Percentiles rank a stretch among this genome's conserved stretches.
Evolutionary conservation across 2,329 filamentous ascomycete genomes (phyloP).

Genomic region (Gliomastix tumulicola): DNA sequence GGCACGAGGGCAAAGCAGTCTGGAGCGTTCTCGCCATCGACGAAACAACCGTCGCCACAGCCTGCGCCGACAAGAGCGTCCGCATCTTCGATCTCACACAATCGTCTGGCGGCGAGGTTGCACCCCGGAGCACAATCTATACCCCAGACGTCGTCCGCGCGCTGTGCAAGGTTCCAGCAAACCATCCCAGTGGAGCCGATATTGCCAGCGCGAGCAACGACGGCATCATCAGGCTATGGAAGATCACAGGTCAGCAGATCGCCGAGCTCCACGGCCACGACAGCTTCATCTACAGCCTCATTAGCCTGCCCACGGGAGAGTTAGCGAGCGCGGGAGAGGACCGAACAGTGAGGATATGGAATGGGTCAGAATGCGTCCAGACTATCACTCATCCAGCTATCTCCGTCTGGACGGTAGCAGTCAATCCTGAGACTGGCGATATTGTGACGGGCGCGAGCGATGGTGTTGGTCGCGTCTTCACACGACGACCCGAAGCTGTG

Average conservation of each 20-base stretch:
- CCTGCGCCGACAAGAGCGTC: conserved; percentile 83
- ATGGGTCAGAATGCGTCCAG: conserved; percentile 73
- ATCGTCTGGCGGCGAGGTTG: conserved; percentile 45
- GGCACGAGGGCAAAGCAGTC: conserved; percentile 69
- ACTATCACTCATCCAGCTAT: conserved; percentile 97
- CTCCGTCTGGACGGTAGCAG: conserved; percentile 91
- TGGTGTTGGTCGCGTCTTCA: conserved; percentile 78
- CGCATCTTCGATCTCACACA: conserved; percentile 71
- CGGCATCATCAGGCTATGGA: conserved; percentile 82
- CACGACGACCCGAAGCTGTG: conserved; percentile 58
- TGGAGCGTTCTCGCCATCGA: conserved; percentile 90
- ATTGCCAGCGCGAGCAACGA: conserved; percentile 95
- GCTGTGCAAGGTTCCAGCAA: conserved; percentile 70
- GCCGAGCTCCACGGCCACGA: conserved; percentile 81
- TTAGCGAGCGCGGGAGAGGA: conserved; percentile 90
- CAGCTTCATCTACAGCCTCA: conserved; percentile 87
- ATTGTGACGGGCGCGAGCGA: conserved; percentile 94
- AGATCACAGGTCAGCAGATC: conserved; percentile 67
- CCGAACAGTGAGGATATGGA: conserved; percentile 88
- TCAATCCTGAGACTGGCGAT: conserved; percentile 74
- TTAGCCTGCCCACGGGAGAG: conserved; percentile 73
- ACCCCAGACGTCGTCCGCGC: conserved; percentile 82
- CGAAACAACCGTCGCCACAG: conserved; percentile 76
- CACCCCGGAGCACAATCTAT: conserved; percentile 47
- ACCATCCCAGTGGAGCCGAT: conserved; percentile 77